Percentiles rank a stretch among this genome's conserved stretches.
Evolutionary conservation across 2,329 filamentous ascomycete genomes (phyloP).

Genomic region (Xylaria sp.): DNA sequence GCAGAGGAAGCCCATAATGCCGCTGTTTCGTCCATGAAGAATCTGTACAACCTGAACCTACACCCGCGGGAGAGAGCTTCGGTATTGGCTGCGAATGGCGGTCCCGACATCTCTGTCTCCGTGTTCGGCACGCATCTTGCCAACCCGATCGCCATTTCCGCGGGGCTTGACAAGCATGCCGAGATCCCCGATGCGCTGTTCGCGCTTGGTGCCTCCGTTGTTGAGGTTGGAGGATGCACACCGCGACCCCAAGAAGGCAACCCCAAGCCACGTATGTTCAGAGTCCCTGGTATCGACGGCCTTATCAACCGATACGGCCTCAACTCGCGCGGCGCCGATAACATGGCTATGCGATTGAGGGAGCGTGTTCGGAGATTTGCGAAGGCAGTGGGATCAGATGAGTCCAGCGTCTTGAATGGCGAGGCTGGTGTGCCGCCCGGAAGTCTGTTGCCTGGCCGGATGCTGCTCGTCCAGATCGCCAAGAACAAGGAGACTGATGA

Average conservation of each 20-base stretch:
- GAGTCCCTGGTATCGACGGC: slow-evolving; percentile 82
- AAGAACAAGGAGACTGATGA: slow-evolving; percentile 97
- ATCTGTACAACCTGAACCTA: slow-evolving; percentile 77
- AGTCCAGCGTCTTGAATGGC: slow-evolving; percentile 79
- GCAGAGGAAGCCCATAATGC: slow-evolving; percentile 92
- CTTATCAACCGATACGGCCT: slow-evolving; percentile 96
- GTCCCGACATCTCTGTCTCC: slow-evolving; percentile 52
- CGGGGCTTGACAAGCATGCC: slow-evolving; percentile 93
- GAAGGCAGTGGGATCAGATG: slow-evolving; percentile 73
- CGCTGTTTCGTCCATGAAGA: slow-evolving; percentile 76
- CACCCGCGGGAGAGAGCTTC: slow-evolving; percentile 80
- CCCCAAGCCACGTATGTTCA: slow-evolving; percentile 86
- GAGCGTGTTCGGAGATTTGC: slow-evolving; percentile 83
- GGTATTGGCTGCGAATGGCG: slow-evolving; percentile 48
- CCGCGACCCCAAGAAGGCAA: slow-evolving; percentile 90
- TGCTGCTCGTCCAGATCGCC: slow-evolving; percentile 91
- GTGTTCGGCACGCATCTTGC: slow-evolving; percentile 81
- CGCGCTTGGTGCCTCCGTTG: slow-evolving; percentile 82
- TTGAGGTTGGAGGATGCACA: slow-evolving; percentile 93
- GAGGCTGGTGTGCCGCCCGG: slow-evolving; percentile 82
- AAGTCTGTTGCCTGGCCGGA: slow-evolving; percentile 77
- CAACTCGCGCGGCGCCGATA: slow-evolving; percentile 89
- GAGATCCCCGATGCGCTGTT: slow-evolving; percentile 88
- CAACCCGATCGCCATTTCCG: slow-evolving; percentile 95
- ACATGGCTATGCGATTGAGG: slow-evolving; percentile 81